A percentile compares a stretch with the other conserved stretches of the same genome.
Conservation (phyloP, 2,329 filamentous ascomycete genomes). For the Aspergillus niger region DNA sequence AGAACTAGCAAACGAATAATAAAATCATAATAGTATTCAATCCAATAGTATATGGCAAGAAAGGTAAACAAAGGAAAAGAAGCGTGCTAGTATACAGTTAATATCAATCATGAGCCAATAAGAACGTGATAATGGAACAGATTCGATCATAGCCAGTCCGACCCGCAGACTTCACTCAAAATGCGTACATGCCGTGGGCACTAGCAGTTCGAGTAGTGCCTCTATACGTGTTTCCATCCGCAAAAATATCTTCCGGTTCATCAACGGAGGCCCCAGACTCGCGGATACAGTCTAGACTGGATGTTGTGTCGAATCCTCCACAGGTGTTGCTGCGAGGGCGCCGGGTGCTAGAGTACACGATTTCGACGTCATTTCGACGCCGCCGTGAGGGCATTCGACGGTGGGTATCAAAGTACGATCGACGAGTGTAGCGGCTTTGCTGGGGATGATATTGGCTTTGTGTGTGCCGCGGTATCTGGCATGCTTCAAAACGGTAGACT, state of each 20-base stretch:
- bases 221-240: constrained; percentile 30
- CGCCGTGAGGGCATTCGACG: constrained; percentile 25
- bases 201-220: constrained; percentile 32
- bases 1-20: background rate
- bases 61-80: background rate
- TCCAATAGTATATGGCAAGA: background rate
- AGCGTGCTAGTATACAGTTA: background rate
- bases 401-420: constrained; percentile 23
- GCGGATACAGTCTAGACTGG: constrained; percentile 34
- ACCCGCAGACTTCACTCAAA: constrained; percentile 26
- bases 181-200: constrained; percentile 20
- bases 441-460: constrained; percentile 32
- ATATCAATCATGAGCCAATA: background rate
- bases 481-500: constrained; percentile 32
- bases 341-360: constrained; percentile 39
- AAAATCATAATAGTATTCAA: background rate
- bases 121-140: background rate
- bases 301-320: constrained; percentile 21
- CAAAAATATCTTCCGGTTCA: constrained; percentile 23
- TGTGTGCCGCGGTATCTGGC: constrained; percentile 28
- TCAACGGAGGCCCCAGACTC: constrained; percentile 34
- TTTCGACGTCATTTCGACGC: constrained; percentile 35
- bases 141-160: constrained; percentile 13
- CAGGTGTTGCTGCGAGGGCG: constrained; percentile 38
- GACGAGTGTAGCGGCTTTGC: constrained; percentile 24